Percentiles rank a stretch among this genome's conserved stretches.
Conservation (phyloP, 371 early-diverging fungal species). For the Mucor saturninus region DNA sequence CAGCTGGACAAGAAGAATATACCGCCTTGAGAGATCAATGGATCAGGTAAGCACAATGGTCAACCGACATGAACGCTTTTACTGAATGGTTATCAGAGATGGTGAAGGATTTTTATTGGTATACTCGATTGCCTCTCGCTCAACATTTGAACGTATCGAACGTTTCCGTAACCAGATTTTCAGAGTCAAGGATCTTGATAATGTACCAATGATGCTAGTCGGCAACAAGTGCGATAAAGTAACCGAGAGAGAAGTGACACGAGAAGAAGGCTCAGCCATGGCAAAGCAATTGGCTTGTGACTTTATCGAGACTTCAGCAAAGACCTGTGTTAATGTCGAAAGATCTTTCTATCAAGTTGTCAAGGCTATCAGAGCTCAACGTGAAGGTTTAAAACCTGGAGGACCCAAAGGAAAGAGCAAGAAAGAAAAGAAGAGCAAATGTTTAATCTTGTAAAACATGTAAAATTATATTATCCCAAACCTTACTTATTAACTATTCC, state of each 20-base stretch:
- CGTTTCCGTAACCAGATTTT: slow-evolving; percentile 81
- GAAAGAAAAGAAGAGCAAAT: slow-evolving; percentile 46
- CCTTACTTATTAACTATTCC: background rate
- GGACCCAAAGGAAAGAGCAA: slow-evolving; percentile 33
- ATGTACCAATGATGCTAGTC: slow-evolving; percentile 85
- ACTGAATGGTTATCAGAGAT: slow-evolving; percentile 47
- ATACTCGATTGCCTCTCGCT: slow-evolving; percentile 83
- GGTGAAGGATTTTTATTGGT: slow-evolving; percentile 91
- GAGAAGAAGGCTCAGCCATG: slow-evolving; percentile 77
- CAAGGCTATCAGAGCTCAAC: slow-evolving; percentile 56
- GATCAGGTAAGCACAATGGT: slow-evolving; percentile 61
- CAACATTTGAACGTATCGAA: slow-evolving; percentile 82
- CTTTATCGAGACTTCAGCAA: slow-evolving; percentile 85
- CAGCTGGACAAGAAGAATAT: slow-evolving; percentile 90
- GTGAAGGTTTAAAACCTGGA: slow-evolving; percentile 45
- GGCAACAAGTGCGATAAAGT: slow-evolving; percentile 92
- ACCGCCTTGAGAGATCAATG: slow-evolving; percentile 92
- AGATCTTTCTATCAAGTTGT: slow-evolving; percentile 67
- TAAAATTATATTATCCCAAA: background rate
- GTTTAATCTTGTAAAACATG: slow-evolving; percentile 40
- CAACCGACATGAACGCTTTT: no score
- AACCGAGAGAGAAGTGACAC: slow-evolving; percentile 74
- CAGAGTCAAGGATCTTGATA: slow-evolving; percentile 81
- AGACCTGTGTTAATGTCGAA: slow-evolving; percentile 82
- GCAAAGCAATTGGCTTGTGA: slow-evolving; percentile 69